Evolutionary conservation across 2,329 filamentous ascomycete species (phyloP).

Genomic region (Neopestalotiopsis rosae): DNA sequence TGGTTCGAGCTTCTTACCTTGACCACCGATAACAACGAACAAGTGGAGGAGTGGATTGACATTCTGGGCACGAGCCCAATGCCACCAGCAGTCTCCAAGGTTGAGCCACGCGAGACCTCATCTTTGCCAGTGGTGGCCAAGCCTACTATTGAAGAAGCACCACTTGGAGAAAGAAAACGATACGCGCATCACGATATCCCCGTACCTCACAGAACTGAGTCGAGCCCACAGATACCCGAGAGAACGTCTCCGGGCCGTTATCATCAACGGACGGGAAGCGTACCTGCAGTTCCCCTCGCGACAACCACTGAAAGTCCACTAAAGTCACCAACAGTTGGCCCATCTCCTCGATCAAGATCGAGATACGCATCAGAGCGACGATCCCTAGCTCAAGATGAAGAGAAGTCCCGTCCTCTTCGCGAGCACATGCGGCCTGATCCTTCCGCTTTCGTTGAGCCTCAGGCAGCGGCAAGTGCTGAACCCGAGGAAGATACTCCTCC

Average conservation of each 20-base stretch:
- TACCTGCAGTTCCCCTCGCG: constrained; percentile 34
- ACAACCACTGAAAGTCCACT: constrained; percentile 34
- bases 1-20: constrained; percentile 90
- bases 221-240: constrained; percentile 31
- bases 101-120: constrained; percentile 33
- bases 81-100: constrained; percentile 48
- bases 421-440: constrained; percentile 28
- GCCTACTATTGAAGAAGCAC: constrained; percentile 38
- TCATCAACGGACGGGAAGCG: constrained; percentile 36
- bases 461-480: constrained; percentile 38
- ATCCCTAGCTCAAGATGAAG: constrained; percentile 11
- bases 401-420: constrained; percentile 17
- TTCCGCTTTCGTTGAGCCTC: constrained; percentile 37
- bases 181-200: constrained; percentile 25
- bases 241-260: constrained; percentile 43
- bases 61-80: constrained; percentile 67
- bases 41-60: constrained; percentile 84
- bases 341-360: constrained; percentile 29
- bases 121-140: constrained; percentile 29
- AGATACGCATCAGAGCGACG: constrained; percentile 22
- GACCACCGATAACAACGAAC: constrained; percentile 75
- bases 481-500: constrained; percentile 42
- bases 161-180: constrained; percentile 44
- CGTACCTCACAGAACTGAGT: constrained; percentile 26
- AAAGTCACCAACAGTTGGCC: constrained; percentile 44